Base-by-base conservation (phyloP, 2,329 filamentous ascomycete species). In the Ilyonectria destructans region DNA sequence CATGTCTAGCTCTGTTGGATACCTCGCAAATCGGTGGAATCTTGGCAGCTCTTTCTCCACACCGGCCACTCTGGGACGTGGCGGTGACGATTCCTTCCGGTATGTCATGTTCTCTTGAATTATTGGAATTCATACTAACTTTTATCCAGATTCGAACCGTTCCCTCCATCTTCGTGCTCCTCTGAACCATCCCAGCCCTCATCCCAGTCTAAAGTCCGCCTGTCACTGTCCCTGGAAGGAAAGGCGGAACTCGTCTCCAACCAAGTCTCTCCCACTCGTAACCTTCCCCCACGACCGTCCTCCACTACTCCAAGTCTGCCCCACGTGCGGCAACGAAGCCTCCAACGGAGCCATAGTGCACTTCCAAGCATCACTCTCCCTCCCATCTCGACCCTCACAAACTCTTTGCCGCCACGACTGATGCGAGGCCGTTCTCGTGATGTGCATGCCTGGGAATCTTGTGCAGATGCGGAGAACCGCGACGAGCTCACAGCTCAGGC, bases 361-460 rank as follows among this genome's bases (percentile, higher is more conserved):
- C 82, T 92, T 43, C 84, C 86, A 43, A 84, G 87, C 63, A 82
- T 88, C 69, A 90, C 87, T 5, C 82, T 90, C n/a, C 86, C 87
- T 26, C 86, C 87, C 57, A 87, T 89, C 66, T 87, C 87, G 5
- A 81, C 84, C 17, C 78, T 89, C 46, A 88, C 87, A 10, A 83
- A 81, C 74, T 80, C 83, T n/a, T 80, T 89, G 15, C 86, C 88
- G 29, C 88, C 87, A 21, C 85, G 85, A 40, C 83, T 91, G 19
- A 83, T 84, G 37, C 90, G 91, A 63, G 93, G 93, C 62, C 89
- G 96, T 64, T 97, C 95, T 65, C 91, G 94, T 62, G 93, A 98
- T 79, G 93, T 95, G 19, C 91, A 95, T 58, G 93, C 92, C 7
- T 98, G 96, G 96, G 94, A 97, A 77, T 94, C 94, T 65, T 95